Evolutionary conservation across 495 filamentous ascomycete species (phyloP), one percentile per base, ranked within the genome.

Genomic region (Eremomyces bilateralis): DNA sequence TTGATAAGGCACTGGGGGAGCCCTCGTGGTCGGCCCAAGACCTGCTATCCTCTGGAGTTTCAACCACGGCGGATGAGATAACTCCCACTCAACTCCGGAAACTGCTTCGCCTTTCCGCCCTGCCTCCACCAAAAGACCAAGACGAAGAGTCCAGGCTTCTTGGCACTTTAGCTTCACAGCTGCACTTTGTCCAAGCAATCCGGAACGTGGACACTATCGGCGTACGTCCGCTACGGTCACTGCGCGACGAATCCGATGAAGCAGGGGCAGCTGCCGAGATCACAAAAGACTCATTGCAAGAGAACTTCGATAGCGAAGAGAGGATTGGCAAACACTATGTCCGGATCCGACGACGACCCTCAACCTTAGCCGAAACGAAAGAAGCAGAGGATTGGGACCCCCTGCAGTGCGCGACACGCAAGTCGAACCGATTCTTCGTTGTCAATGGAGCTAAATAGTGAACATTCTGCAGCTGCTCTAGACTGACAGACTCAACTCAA

Each of bases 21-120:
- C n/a, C n/a, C n/a, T n/a, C n/a, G n/a, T n/a, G n/a, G n/a, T n/a
- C n/a, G n/a, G n/a, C n/a, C n/a, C n/a, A n/a, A n/a, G n/a, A n/a
- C n/a, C n/a, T n/a, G n/a, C n/a, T n/a, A n/a, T n/a, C n/a, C n/a
- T n/a, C n/a, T n/a, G n/a, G n/a, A n/a, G n/a, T n/a, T n/a, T n/a
- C 24, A 27, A 6, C 24, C 13, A 27, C 24, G 24, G 16, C 53
- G 24, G 50, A 29, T 37, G 49, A 38, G 45, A 47, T 69, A 34
- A 64, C 63, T 0, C 54, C 64, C 3, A 51, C 64, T 38, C 57
- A 73, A 47, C 65, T 97, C 1, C 69, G 68, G 40, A 88, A 94
- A 54, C 74, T 99, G 8, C 73, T 91, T 27, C 77, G 80, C 12
- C 72, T 97, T 38, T 92, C 83, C 4, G 82, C 88, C 20, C 73